A percentile compares a stretch with the other conserved stretches of the same genome.
Conservation (phyloP, 345 rosid species). For the Fremontodendron californicum region DNA sequence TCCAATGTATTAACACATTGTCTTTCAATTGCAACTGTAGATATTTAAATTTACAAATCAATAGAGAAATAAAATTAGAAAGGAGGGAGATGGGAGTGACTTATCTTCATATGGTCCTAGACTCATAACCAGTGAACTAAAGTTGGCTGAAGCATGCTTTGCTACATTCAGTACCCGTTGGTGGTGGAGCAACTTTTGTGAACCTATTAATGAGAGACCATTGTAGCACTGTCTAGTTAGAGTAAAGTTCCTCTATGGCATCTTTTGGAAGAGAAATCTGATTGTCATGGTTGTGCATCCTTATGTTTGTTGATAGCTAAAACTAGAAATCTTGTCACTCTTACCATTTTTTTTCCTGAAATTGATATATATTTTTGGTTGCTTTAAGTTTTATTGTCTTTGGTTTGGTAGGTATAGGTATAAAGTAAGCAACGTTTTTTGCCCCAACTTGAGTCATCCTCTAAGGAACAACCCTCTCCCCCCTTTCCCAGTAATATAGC, state of each 20-base stretch:
- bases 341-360: background rate
- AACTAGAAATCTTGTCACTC: background rate
- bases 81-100: background rate
- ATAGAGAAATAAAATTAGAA: background rate
- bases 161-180: background rate
- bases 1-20: background rate
- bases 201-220: background rate
- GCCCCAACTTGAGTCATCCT: background rate
- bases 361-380: background rate
- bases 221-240: background rate
- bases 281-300: background rate
- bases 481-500: background rate
- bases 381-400: background rate
- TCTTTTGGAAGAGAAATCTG: background rate
- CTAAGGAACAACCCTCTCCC: background rate
- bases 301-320: background rate
- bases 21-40: background rate
- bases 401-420: background rate
- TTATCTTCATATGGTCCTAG: background rate
- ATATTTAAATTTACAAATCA: background rate
- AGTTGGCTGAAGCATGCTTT: slow-evolving; percentile 2
- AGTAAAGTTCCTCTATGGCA: background rate
- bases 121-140: background rate
- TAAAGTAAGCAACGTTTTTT: background rate
- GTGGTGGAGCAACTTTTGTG: background rate